Evolutionary conservation across 768 basidiomycete genomes (phyloP).

Genomic region (Mrakia blollopis): DNA sequence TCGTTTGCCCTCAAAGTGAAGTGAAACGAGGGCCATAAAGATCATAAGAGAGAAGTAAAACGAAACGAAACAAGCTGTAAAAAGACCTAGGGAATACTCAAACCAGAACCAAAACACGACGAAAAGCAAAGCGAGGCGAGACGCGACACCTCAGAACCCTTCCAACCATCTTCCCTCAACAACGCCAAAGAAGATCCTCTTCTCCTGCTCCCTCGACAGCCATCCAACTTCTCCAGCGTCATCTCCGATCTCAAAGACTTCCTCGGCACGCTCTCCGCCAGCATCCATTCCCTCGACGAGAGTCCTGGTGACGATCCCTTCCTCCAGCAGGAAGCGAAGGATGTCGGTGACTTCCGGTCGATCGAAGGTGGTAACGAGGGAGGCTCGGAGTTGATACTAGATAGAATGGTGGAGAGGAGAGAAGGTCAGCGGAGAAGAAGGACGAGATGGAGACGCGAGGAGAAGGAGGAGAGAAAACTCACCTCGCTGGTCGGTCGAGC

Average conservation of each 20-base stretch:
- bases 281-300: neutral
- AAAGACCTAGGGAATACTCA: too few species aligned
- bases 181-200: constrained; percentile 10
- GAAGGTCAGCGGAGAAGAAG: neutral
- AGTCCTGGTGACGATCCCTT: neutral
- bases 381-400: constrained; percentile 11
- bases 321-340: neutral
- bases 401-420: too few species aligned
- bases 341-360: constrained; percentile 27
- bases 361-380: constrained; percentile 17
- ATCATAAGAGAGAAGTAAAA: too few species aligned
- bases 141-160: neutral
- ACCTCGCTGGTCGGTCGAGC: constrained; percentile 25
- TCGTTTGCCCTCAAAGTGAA: too few species aligned
- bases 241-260: neutral
- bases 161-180: constrained; percentile 23
- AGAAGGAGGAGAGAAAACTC: neutral
- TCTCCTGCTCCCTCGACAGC: constrained; percentile 15
- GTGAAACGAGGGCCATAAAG: too few species aligned
- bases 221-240: constrained; percentile 16
- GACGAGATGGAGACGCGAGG: neutral
- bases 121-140: too few species aligned
- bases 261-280: neutral
- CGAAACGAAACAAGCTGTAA: too few species aligned
- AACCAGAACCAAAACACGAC: too few species aligned